These are phyloP conservation scores for Beta lomatogona DNA, from an alignment of 179 eudicot species.

Conservation along the genomic window DNA sequence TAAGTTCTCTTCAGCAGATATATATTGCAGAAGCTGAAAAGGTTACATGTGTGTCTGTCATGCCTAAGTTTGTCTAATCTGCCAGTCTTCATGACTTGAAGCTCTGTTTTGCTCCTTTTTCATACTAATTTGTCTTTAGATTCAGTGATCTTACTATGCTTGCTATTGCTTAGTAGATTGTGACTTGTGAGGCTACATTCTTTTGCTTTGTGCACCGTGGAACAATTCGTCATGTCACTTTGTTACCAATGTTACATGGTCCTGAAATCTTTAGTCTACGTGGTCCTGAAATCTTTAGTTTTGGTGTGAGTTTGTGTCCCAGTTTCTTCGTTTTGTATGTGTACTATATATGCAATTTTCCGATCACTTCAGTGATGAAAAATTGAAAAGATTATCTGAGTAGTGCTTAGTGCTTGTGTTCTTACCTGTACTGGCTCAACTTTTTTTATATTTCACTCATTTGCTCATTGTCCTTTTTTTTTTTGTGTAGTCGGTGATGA, in stretches of 20 bases:
- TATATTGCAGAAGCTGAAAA: background rate
- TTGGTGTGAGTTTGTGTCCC: background rate
- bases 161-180: background rate
- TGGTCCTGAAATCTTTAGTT: background rate
- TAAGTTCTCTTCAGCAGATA: slow-evolving; percentile 29
- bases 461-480: slow-evolving; percentile 9
- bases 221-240: background rate
- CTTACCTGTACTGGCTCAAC: background rate
- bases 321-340: background rate
- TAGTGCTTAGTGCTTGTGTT: background rate
- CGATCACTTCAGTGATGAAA: background rate
- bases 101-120: background rate
- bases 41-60: background rate
- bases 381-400: background rate
- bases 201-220: background rate
- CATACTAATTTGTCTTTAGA: background rate
- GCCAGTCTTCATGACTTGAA: background rate
- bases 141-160: background rate
- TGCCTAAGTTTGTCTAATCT: background rate
- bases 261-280: background rate
- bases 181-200: background rate
- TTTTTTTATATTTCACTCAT: background rate
- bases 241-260: too few relatives aligned
- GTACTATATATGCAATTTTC: background rate
- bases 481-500: slow-evolving; percentile 77